Evolutionary conservation across 2,329 filamentous ascomycete species (phyloP).

Genomic region (Acephala macrosclerotiorum): DNA sequence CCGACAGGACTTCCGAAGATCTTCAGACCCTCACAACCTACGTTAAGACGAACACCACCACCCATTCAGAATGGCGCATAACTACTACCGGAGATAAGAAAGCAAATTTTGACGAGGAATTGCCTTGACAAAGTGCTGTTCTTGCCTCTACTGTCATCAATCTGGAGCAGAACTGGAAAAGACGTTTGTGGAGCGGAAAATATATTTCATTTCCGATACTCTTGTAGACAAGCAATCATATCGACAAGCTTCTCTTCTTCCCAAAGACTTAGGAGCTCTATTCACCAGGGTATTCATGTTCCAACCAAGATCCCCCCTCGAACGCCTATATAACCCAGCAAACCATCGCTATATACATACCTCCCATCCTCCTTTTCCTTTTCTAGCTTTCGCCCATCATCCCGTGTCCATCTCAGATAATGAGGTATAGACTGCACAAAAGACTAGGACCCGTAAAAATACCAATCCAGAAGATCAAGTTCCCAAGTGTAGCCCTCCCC

Average conservation of each 20-base stretch:
- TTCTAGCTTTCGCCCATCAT: not conserved
- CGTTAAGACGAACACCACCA: too few relatives aligned
- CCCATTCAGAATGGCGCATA: too few relatives aligned
- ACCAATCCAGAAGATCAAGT: slow-evolving; percentile 80
- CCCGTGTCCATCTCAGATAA: slow-evolving; percentile 50
- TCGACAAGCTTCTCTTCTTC: not conserved
- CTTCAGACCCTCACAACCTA: too few relatives aligned
- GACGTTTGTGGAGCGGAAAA: too few relatives aligned
- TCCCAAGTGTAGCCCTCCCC: slow-evolving; percentile 69
- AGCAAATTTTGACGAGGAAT: too few relatives aligned
- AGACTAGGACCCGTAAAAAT: slow-evolving; percentile 80
- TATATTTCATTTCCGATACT: not conserved
- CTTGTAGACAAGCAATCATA: not conserved
- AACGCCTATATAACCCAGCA: not conserved
- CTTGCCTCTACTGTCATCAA: too few relatives aligned
- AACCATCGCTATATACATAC: not conserved
- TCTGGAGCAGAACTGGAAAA: too few relatives aligned
- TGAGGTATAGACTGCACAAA: slow-evolving; percentile 66
- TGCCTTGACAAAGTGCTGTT: too few relatives aligned
- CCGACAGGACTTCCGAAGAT: too few relatives aligned
- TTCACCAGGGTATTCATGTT: not conserved
- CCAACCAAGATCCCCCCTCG: not conserved
- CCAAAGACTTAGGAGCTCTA: not conserved
- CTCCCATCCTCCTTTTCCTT: not conserved
- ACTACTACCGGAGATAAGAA: too few relatives aligned